Evolutionary conservation across 2,329 filamentous ascomycete genomes (phyloP).

Genomic region (Aspergillus hortae): DNA sequence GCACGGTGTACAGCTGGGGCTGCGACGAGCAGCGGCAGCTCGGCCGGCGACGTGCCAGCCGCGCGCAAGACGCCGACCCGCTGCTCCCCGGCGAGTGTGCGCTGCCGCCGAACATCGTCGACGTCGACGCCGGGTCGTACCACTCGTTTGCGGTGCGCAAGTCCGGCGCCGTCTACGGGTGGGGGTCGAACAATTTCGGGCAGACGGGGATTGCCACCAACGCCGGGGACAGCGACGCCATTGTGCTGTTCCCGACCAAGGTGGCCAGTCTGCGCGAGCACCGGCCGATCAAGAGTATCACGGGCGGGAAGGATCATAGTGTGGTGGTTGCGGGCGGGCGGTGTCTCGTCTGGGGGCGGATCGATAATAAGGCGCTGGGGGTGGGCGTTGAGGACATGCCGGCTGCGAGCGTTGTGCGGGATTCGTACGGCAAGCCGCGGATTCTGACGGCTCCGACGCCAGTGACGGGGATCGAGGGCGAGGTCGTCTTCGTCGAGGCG

Average conservation of each 20-base stretch:
- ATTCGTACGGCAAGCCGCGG: conserved; percentile 9
- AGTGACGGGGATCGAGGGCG: conserved; percentile 4
- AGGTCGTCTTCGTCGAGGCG: conserved; percentile 3
- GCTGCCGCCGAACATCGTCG: conserved; percentile 51
- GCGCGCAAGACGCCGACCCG: conserved; percentile 43
- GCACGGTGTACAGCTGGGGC: conserved; percentile 68
- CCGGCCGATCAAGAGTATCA: conserved; percentile 6
- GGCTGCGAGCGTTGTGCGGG: conserved; percentile 7
- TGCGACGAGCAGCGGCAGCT: conserved; percentile 68
- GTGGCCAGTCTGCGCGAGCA: conserved; percentile 6
- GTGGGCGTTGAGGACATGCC: conserved; percentile 8
- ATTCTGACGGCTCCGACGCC: conserved; percentile 11
- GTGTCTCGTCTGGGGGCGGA: conserved; percentile 20
- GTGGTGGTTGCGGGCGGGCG: conserved; percentile 13
- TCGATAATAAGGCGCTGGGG: conserved; percentile 16
- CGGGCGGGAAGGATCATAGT: conserved; percentile 19
- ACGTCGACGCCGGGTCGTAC: conserved; percentile 31
- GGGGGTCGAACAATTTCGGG: conserved; percentile 78
- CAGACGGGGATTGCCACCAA: conserved; percentile 65
- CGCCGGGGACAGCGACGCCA: conserved; percentile 52
- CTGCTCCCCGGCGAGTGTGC: conserved; percentile 50
- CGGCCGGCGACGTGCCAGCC: conserved; percentile 60
- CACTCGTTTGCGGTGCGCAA: conserved; percentile 47
- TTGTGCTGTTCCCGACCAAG: conserved; percentile 11
- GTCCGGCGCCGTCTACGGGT: conserved; percentile 54